Conservation (phyloP, 176 grass and related monocot species). For the Melocanna baccifera region DNA sequence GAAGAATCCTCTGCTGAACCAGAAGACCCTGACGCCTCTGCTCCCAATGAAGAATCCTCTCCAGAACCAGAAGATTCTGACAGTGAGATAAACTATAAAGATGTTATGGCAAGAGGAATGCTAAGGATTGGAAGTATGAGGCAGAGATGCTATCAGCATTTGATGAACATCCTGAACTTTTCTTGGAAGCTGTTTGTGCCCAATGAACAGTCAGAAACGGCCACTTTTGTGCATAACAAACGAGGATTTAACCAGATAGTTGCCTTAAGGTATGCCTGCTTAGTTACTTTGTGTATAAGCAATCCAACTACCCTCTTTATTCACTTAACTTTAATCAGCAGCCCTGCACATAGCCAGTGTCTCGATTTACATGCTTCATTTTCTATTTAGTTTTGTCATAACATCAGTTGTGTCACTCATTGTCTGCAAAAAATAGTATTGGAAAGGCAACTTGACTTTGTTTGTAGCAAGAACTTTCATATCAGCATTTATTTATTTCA, state of each 20-base stretch:
- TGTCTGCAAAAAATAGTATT: background rate
- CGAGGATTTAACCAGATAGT: conserved; percentile 58
- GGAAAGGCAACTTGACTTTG: background rate
- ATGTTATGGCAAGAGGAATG: conserved; percentile 42
- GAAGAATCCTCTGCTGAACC: conserved; percentile 11
- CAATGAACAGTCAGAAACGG: conserved; percentile 46
- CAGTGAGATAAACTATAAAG: conserved; percentile 33
- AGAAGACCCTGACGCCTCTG: background rate
- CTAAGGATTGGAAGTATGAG: conserved; percentile 58
- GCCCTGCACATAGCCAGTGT: background rate
- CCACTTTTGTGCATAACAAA: conserved; percentile 41
- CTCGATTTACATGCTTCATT: background rate
- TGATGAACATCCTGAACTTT: conserved; percentile 42
- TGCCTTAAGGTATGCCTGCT: conserved; percentile 49
- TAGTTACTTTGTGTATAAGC: conserved; percentile 6
- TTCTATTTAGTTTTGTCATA: conserved; percentile 2
- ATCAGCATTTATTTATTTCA: background rate
- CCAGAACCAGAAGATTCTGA: conserved; percentile 21
- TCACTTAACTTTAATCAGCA: background rate
- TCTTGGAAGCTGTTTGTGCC: conserved; percentile 78
- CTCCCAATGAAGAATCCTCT: conserved; percentile 11
- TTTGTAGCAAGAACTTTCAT: background rate
- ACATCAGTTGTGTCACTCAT: background rate
- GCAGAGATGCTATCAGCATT: conserved; percentile 75
- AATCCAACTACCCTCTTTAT: background rate